These are phyloP conservation scores for Mycena sp. DNA, from an alignment of 1,284 basidiomycete genomes.

Conservation along the genomic window DNA sequence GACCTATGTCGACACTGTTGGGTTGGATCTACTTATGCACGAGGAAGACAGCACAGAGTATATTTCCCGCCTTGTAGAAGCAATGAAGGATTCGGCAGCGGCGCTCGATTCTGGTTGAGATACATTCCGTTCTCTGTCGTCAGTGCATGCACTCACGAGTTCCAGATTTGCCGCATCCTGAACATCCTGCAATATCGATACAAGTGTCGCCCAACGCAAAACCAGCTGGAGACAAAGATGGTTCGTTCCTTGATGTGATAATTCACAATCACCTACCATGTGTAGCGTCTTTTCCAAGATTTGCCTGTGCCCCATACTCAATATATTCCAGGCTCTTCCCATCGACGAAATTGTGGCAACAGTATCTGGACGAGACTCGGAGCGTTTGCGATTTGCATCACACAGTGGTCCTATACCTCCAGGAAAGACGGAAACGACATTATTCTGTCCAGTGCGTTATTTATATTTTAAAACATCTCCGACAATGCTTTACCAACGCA, in stretches of 20 bases:
- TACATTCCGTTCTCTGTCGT: background rate
- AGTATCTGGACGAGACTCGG: slow-evolving; percentile 65
- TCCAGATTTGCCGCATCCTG: slow-evolving; percentile 70
- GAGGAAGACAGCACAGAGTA: slow-evolving; percentile 62
- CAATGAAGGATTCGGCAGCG: slow-evolving; percentile 57
- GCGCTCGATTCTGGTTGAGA: slow-evolving; percentile 65
- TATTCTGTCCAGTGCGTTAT: slow-evolving; percentile 76
- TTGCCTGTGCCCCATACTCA: slow-evolving; percentile 16
- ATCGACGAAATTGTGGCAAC: slow-evolving; percentile 61
- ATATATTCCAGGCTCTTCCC: slow-evolving; percentile 52
- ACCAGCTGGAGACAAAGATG: slow-evolving; percentile 68
- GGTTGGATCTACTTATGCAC: slow-evolving; percentile 61
- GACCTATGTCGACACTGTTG: slow-evolving; percentile 65
- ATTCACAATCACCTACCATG: slow-evolving; percentile 77
- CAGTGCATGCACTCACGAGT: slow-evolving; percentile 4
- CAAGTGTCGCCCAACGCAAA: slow-evolving; percentile 54
- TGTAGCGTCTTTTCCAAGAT: slow-evolving; percentile 52
- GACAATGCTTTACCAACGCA: slow-evolving; percentile 13
- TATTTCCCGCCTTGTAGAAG: slow-evolving; percentile 60
- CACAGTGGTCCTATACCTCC: slow-evolving; percentile 51
- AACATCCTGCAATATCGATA: slow-evolving; percentile 74
- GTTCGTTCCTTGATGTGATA: slow-evolving; percentile 64
- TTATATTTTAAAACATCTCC: background rate
- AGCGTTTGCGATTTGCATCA: slow-evolving; percentile 60
- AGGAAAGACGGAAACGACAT: slow-evolving; percentile 62